These are phyloP conservation scores for Cryphonectria radicalis DNA, from an alignment of 2,329 filamentous ascomycete species.

Conservation along the genomic window DNA sequence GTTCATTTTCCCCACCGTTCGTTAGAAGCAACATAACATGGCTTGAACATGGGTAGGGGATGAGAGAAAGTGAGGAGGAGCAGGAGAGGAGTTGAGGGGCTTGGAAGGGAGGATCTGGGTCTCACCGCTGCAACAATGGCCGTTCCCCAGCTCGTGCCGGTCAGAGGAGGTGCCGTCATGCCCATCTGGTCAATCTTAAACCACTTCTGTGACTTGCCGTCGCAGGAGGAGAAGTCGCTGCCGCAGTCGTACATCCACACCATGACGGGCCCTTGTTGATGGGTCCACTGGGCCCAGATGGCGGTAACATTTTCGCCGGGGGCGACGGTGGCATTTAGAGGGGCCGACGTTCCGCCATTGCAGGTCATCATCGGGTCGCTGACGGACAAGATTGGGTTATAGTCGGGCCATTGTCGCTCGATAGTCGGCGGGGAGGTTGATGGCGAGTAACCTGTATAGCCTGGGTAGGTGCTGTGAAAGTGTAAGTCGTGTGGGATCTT, in stretches of 20 bases:
- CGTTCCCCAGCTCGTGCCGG: slow-evolving; percentile 52
- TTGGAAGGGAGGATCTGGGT: neutral
- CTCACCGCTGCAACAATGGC: slow-evolving; percentile 45
- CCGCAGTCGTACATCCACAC: slow-evolving; percentile 61
- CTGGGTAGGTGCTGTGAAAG: slow-evolving; percentile 41
- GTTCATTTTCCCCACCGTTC: too few species aligned
- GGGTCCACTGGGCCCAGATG: slow-evolving; percentile 61
- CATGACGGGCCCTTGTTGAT: slow-evolving; percentile 62
- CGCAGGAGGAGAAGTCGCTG: slow-evolving; percentile 51
- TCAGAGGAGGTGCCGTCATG: slow-evolving; percentile 48
- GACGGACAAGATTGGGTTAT: slow-evolving; percentile 57
- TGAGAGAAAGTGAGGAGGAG: neutral
- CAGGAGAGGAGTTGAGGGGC: neutral
- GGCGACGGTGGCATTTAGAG: slow-evolving; percentile 47
- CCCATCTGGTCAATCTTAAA: slow-evolving; percentile 64
- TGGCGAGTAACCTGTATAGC: slow-evolving; percentile 55
- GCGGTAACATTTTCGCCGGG: slow-evolving; percentile 55
- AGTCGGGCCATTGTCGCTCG: slow-evolving; percentile 61
- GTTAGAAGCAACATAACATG: neutral
- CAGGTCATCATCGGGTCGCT: slow-evolving; percentile 57
- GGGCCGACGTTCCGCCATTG: slow-evolving; percentile 57
- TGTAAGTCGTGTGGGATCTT: neutral
- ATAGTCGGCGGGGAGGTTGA: slow-evolving; percentile 54
- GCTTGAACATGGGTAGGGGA: neutral
- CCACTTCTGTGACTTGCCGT: slow-evolving; percentile 57